A percentile compares a stretch with the other conserved stretches of the same genome.
phyloP scores from a whole-genome alignment of 139 green algal genomes.

The Spirogloea muscicola region DNA sequence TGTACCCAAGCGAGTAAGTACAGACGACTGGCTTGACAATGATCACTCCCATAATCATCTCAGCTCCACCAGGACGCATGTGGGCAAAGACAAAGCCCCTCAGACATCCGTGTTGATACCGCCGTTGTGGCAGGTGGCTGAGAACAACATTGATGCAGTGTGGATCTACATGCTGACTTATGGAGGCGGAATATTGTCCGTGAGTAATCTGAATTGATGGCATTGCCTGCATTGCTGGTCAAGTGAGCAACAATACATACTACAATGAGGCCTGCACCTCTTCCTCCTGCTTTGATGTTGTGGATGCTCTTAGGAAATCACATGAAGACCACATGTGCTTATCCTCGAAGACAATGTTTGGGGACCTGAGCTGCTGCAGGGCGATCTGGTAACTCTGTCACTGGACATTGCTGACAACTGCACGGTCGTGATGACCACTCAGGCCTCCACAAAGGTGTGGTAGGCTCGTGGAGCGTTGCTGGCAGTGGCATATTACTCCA shows the following conservation, averaged over 20 bases:
- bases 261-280: no score
- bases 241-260: no score
- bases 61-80: not conserved
- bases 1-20: conserved; percentile 20
- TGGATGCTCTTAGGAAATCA: no score
- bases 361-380: no score
- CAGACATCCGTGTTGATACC: not conserved
- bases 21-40: not conserved
- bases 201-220: no score
- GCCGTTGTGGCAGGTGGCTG: not conserved
- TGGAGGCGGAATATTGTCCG: conserved; percentile 48
- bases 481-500: not conserved
- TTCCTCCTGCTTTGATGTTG: no score
- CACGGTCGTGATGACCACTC: conserved; percentile 42
- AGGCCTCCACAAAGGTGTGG: conserved; percentile 49
- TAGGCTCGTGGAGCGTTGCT: not conserved
- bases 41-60: not conserved
- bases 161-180: conserved; percentile 49
- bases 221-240: no score
- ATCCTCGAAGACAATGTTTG: no score
- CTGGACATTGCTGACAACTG: conserved; percentile 6
- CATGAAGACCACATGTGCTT: no score
- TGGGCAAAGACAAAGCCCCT: not conserved
- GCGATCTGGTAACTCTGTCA: conserved; percentile 29
- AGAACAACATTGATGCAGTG: conserved; percentile 12